These are phyloP conservation scores for Pythium plurisporium DNA, from an alignment of 352 stramenopile species.

Conservation along the genomic window DNA sequence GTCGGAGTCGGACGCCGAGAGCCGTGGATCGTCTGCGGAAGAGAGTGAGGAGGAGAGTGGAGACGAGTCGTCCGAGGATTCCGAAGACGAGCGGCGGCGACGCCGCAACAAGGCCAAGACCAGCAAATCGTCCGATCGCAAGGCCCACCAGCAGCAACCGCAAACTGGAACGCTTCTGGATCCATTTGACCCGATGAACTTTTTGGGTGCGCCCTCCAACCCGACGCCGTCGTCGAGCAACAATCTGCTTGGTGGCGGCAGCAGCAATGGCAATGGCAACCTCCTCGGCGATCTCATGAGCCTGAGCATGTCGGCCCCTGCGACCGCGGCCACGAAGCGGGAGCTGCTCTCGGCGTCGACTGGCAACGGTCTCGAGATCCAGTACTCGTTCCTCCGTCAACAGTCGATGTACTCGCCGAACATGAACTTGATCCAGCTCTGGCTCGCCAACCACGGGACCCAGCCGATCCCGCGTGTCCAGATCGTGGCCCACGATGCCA, in stretches of 20 bases:
- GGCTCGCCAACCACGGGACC: slow-evolving; percentile 35
- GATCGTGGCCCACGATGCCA: slow-evolving; percentile 20
- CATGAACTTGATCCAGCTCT: slow-evolving; percentile 48
- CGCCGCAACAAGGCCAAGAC: slow-evolving; percentile 30
- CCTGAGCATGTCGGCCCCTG: slow-evolving; percentile 15
- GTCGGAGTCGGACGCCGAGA: slow-evolving; percentile 36
- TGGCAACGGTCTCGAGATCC: slow-evolving; percentile 33
- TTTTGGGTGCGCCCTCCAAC: slow-evolving; percentile 11
- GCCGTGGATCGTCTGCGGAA: slow-evolving; percentile 32
- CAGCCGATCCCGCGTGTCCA: slow-evolving; percentile 36
- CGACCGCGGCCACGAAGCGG: slow-evolving; percentile 15
- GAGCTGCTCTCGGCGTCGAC: slow-evolving; percentile 25
- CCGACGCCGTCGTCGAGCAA: background rate
- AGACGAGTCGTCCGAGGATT: slow-evolving; percentile 48
- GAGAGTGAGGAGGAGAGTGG: slow-evolving; percentile 39
- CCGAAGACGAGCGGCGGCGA: slow-evolving; percentile 32
- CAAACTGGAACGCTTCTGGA: slow-evolving; percentile 16
- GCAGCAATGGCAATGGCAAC: slow-evolving; percentile 17
- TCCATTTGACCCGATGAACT: slow-evolving; percentile 21
- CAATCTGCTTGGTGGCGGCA: slow-evolving; percentile 17
- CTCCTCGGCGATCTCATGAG: slow-evolving; percentile 26
- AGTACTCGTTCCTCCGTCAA: slow-evolving; percentile 40
- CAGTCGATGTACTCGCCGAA: slow-evolving; percentile 39
- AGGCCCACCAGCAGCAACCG: background rate
- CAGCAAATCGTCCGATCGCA: no score